Percentiles rank a stretch among this genome's conserved stretches.
Evolutionary conservation across 2,329 filamentous ascomycete genomes (phyloP).

Genomic region (Fusarium lyarnte): DNA sequence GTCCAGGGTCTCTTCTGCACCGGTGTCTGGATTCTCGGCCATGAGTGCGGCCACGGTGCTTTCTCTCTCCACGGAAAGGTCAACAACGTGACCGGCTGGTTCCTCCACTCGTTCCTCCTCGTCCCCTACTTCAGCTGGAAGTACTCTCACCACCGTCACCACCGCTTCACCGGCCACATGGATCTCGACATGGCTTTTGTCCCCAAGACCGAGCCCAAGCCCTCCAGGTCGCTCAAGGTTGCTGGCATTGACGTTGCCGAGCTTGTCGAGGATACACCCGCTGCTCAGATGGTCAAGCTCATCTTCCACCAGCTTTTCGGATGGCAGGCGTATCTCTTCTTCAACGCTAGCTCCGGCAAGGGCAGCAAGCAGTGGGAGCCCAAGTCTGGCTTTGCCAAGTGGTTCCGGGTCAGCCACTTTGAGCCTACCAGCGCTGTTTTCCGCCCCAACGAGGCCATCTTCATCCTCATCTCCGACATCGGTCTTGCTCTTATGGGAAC

Average conservation of each 20-base stretch:
- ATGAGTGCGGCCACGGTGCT: conserved; percentile 76
- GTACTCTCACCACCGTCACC: conserved; percentile 75
- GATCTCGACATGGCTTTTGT: conserved; percentile 74
- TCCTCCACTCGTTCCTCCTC: conserved; percentile 71
- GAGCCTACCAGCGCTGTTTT: conserved; percentile 70
- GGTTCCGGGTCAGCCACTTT: conserved; percentile 65
- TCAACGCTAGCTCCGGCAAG: conserved; percentile 63
- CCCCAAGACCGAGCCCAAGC: conserved; percentile 56
- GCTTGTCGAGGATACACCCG: conserved; percentile 71
- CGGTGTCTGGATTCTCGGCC: conserved; percentile 75
- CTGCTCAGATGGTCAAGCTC: conserved; percentile 63
- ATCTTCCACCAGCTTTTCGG: conserved; percentile 71
- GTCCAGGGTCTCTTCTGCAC: conserved; percentile 73
- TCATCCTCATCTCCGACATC: conserved; percentile 68
- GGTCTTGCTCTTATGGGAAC: conserved; percentile 63
- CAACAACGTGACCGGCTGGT: conserved; percentile 71
- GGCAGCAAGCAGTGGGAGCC: conserved; percentile 58
- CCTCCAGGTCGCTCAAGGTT: conserved; percentile 47
- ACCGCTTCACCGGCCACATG: conserved; percentile 74
- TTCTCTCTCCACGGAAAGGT: conserved; percentile 66
- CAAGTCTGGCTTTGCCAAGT: conserved; percentile 42
- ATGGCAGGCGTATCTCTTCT: conserved; percentile 71
- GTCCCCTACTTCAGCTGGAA: conserved; percentile 81
- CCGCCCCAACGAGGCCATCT: conserved; percentile 64
- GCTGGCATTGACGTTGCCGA: conserved; percentile 58